These are phyloP conservation scores for Trichoderma atrobrunneum DNA, from an alignment of 2,329 filamentous ascomycete species.

Conservation along the genomic window DNA sequence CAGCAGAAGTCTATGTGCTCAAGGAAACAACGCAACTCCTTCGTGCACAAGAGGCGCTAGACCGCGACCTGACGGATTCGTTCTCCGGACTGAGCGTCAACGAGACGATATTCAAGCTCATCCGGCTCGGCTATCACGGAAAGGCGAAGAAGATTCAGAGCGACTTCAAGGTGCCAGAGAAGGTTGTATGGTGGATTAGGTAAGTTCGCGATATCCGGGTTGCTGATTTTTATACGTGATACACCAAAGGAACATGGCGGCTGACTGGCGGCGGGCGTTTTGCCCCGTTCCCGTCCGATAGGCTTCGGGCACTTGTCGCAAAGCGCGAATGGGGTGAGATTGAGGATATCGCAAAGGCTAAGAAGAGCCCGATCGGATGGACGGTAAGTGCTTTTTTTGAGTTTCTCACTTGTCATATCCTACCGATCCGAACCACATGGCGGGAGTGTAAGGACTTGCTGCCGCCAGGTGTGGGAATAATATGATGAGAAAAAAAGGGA, in stretches of 20 bases:
- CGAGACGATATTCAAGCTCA: conserved; percentile 86
- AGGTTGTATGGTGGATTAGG: conserved; percentile 82
- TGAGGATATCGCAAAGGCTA: conserved; percentile 74
- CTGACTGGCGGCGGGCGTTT: conserved; percentile 14
- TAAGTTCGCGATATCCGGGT: conserved; percentile 35
- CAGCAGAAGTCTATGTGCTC: conserved; percentile 70
- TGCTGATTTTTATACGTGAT: background rate
- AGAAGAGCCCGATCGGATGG: conserved; percentile 94
- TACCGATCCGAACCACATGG: background rate
- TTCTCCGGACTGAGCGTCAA: conserved; percentile 86
- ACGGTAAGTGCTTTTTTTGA: conserved; percentile 59
- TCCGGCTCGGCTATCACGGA: conserved; percentile 76
- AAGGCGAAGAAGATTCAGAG: conserved; percentile 82
- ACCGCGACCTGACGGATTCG: conserved; percentile 73
- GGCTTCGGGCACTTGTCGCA: conserved; percentile 82
- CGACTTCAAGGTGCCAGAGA: conserved; percentile 92
- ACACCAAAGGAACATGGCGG: background rate
- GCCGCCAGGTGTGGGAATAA: background rate
- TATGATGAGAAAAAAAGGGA: background rate
- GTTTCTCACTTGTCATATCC: background rate
- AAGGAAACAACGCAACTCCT: conserved; percentile 78
- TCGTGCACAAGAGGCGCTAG: conserved; percentile 81
- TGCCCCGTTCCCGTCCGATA: conserved; percentile 30
- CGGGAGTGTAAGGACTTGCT: background rate
- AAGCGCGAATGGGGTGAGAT: conserved; percentile 91